A percentile compares a stretch with the other conserved stretches of the same genome.
phyloP scores from a whole-genome alignment of 306 rosid species.

The Pterocarpus macrocarpus region DNA sequence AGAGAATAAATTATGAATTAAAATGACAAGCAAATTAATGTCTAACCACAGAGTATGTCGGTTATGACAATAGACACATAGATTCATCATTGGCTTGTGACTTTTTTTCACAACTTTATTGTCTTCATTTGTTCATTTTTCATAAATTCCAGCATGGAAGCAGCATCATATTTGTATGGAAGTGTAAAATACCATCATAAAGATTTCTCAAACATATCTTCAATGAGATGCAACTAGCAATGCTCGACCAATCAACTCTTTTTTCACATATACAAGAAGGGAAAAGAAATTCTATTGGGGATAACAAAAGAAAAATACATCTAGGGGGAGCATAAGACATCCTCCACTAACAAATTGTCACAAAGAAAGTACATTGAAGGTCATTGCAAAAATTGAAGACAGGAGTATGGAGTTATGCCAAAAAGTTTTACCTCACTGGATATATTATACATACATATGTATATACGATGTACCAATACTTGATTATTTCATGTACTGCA shows the following conservation, averaged over 20 bases:
- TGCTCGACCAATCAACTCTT: too few species aligned
- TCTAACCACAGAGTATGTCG: background rate
- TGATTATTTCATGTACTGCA: constrained; percentile 14
- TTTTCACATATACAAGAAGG: background rate
- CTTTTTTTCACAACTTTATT: background rate
- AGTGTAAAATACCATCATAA: too few species aligned
- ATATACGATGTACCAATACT: constrained; percentile 7
- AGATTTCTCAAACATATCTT: background rate
- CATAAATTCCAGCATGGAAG: too few species aligned
- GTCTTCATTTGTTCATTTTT: too few species aligned
- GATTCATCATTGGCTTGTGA: background rate
- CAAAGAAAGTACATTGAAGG: too few species aligned
- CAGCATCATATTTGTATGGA: too few species aligned
- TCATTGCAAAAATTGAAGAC: too few species aligned
- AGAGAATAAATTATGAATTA: background rate
- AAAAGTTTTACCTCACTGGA: background rate
- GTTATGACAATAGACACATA: background rate
- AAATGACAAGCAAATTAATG: background rate
- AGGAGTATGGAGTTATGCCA: too few species aligned
- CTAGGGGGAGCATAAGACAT: too few species aligned
- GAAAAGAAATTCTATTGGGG: background rate
- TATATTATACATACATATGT: background rate
- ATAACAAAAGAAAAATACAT: too few species aligned
- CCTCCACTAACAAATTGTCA: too few species aligned
- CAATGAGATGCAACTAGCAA: background rate